Evolutionary conservation across 345 rosid species (phyloP).

Genomic region (Camelina hispida): DNA sequence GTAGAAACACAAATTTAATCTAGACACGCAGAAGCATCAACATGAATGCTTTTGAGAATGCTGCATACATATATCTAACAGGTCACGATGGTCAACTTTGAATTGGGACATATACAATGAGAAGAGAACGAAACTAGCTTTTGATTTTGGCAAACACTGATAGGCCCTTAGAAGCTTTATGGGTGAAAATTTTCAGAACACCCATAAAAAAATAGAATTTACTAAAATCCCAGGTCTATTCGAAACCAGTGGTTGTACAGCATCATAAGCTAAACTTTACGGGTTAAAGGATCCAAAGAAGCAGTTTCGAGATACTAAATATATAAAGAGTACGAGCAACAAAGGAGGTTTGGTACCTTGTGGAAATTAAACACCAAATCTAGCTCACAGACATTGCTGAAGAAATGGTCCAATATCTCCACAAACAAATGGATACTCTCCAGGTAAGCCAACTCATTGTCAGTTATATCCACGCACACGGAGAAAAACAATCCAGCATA

Average conservation of each 20-base stretch:
- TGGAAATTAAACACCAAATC: constrained; percentile 96
- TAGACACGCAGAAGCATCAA: background rate
- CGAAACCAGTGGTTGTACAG: background rate
- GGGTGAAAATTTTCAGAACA: background rate
- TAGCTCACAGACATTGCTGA: constrained; percentile 98
- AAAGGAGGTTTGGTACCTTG: constrained; percentile 60
- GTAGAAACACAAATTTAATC: background rate
- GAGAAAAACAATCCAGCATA: constrained; percentile 97
- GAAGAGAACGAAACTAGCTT: background rate
- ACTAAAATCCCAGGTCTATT: background rate
- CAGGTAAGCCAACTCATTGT: constrained; percentile 90
- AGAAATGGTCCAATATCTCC: constrained; percentile 97
- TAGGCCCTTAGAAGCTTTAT: background rate
- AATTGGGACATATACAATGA: background rate
- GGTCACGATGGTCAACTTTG: background rate
- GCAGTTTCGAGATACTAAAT: background rate
- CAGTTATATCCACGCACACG: constrained; percentile 92
- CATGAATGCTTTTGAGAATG: background rate
- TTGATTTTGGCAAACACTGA: background rate
- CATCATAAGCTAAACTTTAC: background rate
- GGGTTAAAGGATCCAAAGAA: background rate
- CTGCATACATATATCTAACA: background rate
- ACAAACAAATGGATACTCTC: constrained; percentile 96
- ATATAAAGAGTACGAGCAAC: background rate
- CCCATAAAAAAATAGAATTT: background rate